Evolutionary conservation across 345 rosid genomes (phyloP), one percentile per base, ranked within the genome.

Genomic region (Alliaria petiolata): DNA sequence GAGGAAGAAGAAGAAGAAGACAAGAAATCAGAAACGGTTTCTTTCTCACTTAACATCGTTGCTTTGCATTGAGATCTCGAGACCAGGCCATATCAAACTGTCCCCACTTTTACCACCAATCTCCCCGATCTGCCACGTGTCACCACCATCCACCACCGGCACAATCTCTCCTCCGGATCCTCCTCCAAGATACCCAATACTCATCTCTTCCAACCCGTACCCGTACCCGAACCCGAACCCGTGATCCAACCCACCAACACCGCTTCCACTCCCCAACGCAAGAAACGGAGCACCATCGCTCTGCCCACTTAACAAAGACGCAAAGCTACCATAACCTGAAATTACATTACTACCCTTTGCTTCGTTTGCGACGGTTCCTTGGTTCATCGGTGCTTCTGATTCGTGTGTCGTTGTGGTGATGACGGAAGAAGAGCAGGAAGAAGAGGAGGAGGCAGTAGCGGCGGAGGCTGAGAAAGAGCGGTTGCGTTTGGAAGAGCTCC

Each of bases 41-140:
- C 6, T n/a, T 15, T 19, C 13, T 88, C 85, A 91, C 80, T 87
- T 82, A 47, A 82, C 79, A 59, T 86, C 84, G 80, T 85, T 89
- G 76, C 81, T 84, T 43, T 87, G 89, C 26, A 95, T 87, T 30
- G 95, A 88, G 66, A 92, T 90, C 26, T 93, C 93, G 15, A 87
- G 87, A 67, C 86, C 93, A 28, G 95, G 93, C 98, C 95, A 92
- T 26, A 87, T 57, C 62, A 90, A 83, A 84, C 89, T 86, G 70
- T 85, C 89, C 42, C 87, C 96, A 71, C 51, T 68, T 12, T 70
- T 71, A 57, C 71, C 56, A 39, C 82, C 90, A 4, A 84, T 31
- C 55, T 57, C 91, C 78, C 65, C 77, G 63, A 86, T 84, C 82
- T 85, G 97, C 98, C 98, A 90, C 62, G 88, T 53, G 80, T 77